Evolutionary conservation across 768 basidiomycete species (phyloP).

Genomic region (Leccinellum rugosiceps): DNA sequence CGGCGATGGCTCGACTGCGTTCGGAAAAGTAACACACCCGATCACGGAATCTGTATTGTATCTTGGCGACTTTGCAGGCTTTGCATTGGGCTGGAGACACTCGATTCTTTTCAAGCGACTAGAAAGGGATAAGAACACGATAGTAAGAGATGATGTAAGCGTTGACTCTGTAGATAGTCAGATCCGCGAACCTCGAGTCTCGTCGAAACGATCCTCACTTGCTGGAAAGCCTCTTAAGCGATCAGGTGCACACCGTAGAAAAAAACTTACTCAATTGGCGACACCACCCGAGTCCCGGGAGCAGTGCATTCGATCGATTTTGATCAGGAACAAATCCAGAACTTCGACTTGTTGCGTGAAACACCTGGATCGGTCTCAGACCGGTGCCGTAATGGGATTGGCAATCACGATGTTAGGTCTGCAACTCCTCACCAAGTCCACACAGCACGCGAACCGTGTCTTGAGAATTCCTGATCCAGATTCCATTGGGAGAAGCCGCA

Average conservation of each 20-base stretch:
- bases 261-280: slow-evolving; percentile 31
- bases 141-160: slow-evolving; percentile 1
- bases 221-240: slow-evolving; percentile 30
- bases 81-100: slow-evolving; percentile 80
- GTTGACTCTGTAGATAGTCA: slow-evolving; percentile 24
- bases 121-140: not conserved
- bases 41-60: slow-evolving; percentile 76
- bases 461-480: slow-evolving; percentile 9
- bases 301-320: slow-evolving; percentile 29
- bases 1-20: slow-evolving; percentile 73
- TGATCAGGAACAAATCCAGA: slow-evolving; percentile 27
- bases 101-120: slow-evolving; percentile 90
- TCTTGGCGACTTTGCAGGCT: slow-evolving; percentile 69
- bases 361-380: slow-evolving; percentile 24
- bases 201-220: slow-evolving; percentile 26
- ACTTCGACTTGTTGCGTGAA: slow-evolving; percentile 14
- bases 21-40: slow-evolving; percentile 87
- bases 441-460: slow-evolving; percentile 8
- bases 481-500: slow-evolving; percentile 16
- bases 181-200: slow-evolving; percentile 33
- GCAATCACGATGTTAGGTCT: slow-evolving; percentile 27
- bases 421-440: slow-evolving; percentile 9
- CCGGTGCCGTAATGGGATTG: slow-evolving; percentile 33
- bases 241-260: slow-evolving; percentile 21
- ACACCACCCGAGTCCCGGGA: slow-evolving; percentile 21